These are phyloP conservation scores for Chloromonas sp. DNA, from an alignment of 163 green algal species.

Conservation along the genomic window DNA sequence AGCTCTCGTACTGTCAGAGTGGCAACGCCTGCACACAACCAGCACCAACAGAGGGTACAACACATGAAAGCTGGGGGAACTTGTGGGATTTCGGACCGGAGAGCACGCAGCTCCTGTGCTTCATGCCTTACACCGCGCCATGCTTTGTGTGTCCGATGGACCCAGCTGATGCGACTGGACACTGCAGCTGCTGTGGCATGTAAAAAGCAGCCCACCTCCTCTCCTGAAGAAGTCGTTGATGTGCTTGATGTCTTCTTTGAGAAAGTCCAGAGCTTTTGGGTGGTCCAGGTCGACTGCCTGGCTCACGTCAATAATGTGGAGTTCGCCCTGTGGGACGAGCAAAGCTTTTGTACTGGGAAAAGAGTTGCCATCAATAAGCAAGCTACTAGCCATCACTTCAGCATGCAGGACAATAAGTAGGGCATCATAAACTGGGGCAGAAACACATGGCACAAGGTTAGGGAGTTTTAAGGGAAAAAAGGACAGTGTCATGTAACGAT, in stretches of 20 bases:
- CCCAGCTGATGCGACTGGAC: no score
- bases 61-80: background rate
- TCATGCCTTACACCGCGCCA: no score
- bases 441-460: background rate
- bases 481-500: no score
- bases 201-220: no score
- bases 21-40: slow-evolving; percentile 54
- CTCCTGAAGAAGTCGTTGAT: slow-evolving; percentile 73
- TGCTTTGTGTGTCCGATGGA: no score
- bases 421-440: slow-evolving; percentile 3
- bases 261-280: slow-evolving; percentile 93
- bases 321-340: slow-evolving; percentile 53
- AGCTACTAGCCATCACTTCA: background rate
- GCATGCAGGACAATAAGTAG: background rate
- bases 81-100: background rate
- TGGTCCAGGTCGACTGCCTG: slow-evolving; percentile 98
- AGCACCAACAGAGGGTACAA: background rate
- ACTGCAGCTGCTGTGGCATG: no score
- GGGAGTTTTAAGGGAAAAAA: no score
- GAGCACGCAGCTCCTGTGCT: background rate
- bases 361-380: no score
- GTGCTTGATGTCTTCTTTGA: slow-evolving; percentile 81
- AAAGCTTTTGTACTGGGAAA: background rate
- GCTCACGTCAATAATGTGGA: slow-evolving; percentile 95
- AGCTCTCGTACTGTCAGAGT: slow-evolving; percentile 84